A percentile compares a stretch with the other conserved stretches of the same genome.
These are phyloP conservation scores for Heliocybe sulcata DNA, from an alignment of 1,284 basidiomycete genomes.

Conservation along the genomic window DNA sequence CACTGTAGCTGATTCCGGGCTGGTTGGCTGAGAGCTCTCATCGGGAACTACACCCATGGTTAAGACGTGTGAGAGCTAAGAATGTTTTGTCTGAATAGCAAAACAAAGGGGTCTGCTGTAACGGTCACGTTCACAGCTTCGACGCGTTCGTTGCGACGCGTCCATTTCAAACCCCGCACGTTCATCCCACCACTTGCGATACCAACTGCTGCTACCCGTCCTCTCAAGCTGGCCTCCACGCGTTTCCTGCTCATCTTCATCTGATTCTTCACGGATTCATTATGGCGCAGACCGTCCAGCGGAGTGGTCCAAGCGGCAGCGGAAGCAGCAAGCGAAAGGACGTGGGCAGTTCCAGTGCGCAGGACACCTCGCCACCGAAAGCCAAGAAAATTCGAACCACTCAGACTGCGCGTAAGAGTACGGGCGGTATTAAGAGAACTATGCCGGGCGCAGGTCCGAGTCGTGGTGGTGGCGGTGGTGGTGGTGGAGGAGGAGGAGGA, in stretches of 20 bases:
- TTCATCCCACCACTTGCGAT: background rate
- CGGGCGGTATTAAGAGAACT: background rate
- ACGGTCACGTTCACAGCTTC: background rate
- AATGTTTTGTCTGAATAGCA: background rate
- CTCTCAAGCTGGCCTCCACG: background rate
- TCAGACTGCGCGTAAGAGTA: slow-evolving; percentile 2
- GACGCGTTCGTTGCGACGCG: background rate
- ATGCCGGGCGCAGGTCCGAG: background rate
- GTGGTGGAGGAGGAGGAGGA: slow-evolving; percentile 10
- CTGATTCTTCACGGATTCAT: too few relatives aligned
- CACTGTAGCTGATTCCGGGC: background rate
- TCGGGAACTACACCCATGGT: background rate
- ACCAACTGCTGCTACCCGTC: background rate
- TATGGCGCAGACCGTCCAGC: slow-evolving; percentile 3
- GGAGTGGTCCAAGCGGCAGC: background rate
- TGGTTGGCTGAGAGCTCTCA: background rate
- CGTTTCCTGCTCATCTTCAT: background rate
- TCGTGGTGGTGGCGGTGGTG: slow-evolving; percentile 11
- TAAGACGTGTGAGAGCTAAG: background rate
- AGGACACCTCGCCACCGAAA: background rate
- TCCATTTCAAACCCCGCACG: background rate
- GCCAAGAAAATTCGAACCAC: background rate
- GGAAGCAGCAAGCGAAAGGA: background rate
- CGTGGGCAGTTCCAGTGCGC: background rate
- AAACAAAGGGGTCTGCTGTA: background rate